Conservation (phyloP, 1,284 basidiomycete genomes). For the Leccinum angustisporum region DNA sequence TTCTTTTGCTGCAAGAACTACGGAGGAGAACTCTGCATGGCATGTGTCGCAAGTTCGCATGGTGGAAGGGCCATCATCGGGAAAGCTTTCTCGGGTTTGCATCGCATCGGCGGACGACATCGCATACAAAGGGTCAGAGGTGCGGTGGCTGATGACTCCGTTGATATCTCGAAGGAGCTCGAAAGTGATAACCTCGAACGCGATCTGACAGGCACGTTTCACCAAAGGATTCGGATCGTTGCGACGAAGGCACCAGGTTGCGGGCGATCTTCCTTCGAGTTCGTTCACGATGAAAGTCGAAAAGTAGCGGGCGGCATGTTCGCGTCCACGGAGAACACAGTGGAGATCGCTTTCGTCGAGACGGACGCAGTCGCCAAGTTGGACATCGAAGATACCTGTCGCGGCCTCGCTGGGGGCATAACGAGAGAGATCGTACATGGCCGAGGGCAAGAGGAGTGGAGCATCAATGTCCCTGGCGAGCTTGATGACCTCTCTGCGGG, state of each 20-base stretch:
- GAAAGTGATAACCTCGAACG: slow-evolving; percentile 69
- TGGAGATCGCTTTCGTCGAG: slow-evolving; percentile 57
- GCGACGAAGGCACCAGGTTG: slow-evolving; percentile 48
- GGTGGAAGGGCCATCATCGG: slow-evolving; percentile 40
- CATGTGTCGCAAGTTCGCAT: slow-evolving; percentile 66
- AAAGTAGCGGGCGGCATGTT: slow-evolving; percentile 66
- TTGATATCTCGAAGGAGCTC: slow-evolving; percentile 70
- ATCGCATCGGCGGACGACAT: slow-evolving; percentile 64
- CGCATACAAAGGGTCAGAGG: slow-evolving; percentile 66
- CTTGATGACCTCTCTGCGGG: slow-evolving; percentile 42
- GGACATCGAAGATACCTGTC: slow-evolving; percentile 31
- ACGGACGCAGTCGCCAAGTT: slow-evolving; percentile 25
- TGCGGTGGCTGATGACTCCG: slow-evolving; percentile 62
- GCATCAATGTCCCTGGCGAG: slow-evolving; percentile 43
- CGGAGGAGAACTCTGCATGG: slow-evolving; percentile 54
- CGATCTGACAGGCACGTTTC: slow-evolving; percentile 59
- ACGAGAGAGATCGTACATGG: slow-evolving; percentile 55
- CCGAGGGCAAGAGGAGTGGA: slow-evolving; percentile 43
- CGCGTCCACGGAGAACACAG: slow-evolving; percentile 61
- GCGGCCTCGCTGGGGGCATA: slow-evolving; percentile 44
- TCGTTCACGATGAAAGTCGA: slow-evolving; percentile 72
- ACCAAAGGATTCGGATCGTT: slow-evolving; percentile 43
- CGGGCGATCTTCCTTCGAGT: slow-evolving; percentile 59
- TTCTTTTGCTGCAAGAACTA: slow-evolving; percentile 55
- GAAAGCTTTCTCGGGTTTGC: slow-evolving; percentile 53